These are phyloP conservation scores for Gaultheria prostrata DNA, from an alignment of 148 eudicot genomes.

Conservation along the genomic window DNA sequence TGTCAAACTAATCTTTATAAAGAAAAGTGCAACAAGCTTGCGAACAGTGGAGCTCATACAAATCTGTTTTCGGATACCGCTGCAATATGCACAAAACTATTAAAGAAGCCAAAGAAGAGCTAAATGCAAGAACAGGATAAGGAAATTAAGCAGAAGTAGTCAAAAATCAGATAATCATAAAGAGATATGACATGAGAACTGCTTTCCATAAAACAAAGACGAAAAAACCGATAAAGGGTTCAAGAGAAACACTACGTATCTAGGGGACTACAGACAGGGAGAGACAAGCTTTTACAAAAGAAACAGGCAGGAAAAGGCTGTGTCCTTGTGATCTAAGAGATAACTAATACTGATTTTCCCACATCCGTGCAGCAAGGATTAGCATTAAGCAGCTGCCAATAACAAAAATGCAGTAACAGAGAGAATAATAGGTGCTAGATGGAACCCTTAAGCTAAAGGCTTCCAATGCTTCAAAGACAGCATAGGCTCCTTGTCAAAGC, in stretches of 20 bases:
- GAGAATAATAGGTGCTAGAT: neutral
- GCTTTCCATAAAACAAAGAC: neutral
- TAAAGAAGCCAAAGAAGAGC: neutral
- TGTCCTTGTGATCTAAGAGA: neutral
- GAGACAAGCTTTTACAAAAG: neutral
- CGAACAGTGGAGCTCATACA: constrained; percentile 54
- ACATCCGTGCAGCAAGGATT: neutral
- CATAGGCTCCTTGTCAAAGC: neutral
- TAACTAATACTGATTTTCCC: neutral
- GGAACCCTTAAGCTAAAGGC: neutral
- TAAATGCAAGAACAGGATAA: neutral
- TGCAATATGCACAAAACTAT: constrained; percentile 33
- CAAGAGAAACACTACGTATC: neutral
- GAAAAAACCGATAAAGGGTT: neutral
- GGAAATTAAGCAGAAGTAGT: neutral
- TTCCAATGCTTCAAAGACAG: neutral
- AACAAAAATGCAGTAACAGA: neutral
- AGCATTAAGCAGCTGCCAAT: neutral
- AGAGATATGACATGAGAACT: neutral
- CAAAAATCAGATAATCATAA: neutral
- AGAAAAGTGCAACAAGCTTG: constrained; percentile 51
- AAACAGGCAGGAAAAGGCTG: neutral
- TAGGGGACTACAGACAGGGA: neutral
- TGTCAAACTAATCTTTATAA: constrained; percentile 68
- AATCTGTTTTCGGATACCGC: constrained; percentile 81